A percentile compares a stretch with the other conserved stretches of the same genome.
Conservation (phyloP, 257 asterid species). For the Buddleja alternifolia region DNA sequence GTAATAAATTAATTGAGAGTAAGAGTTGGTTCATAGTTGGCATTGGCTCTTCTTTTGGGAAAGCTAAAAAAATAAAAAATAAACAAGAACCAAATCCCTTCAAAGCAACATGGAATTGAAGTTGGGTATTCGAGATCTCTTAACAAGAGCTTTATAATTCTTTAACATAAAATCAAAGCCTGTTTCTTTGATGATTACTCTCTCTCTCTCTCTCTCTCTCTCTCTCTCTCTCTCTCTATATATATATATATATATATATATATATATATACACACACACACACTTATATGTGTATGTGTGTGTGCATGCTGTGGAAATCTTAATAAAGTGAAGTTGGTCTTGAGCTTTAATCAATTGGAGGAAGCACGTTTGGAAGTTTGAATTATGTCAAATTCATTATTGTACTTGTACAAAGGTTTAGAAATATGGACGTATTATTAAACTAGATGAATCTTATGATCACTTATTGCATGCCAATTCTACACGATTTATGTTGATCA, state of each 20-base stretch:
- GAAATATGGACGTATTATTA: conserved; percentile 33
- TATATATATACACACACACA: neutral
- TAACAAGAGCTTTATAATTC: conserved; percentile 32
- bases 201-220: conserved; percentile 5
- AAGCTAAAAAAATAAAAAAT: conserved; percentile 24
- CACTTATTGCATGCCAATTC: conserved; percentile 43
- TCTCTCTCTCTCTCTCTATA: neutral
- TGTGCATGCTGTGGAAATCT: conserved; percentile 28
- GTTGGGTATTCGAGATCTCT: conserved; percentile 46
- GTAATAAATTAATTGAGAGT: conserved; percentile 26
- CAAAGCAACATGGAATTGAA: conserved; percentile 45
- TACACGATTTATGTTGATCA: conserved; percentile 17
- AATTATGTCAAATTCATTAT: conserved; percentile 41
- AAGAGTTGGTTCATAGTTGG: conserved; percentile 60
- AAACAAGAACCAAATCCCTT: conserved; percentile 31
- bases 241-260: neutral
- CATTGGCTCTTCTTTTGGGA: conserved; percentile 56
- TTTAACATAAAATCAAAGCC: conserved; percentile 29
- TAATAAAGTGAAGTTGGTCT: conserved; percentile 35
- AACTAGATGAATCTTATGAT: conserved; percentile 36
- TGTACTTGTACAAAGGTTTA: conserved; percentile 33
- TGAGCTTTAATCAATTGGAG: conserved; percentile 46
- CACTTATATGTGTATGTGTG: conserved; percentile 17
- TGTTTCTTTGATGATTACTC: conserved; percentile 35
- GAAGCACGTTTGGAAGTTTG: conserved; percentile 46